phyloP scores from a whole-genome alignment of 805 yeast genomes.

The Metschnikowia reukaufii region DNA sequence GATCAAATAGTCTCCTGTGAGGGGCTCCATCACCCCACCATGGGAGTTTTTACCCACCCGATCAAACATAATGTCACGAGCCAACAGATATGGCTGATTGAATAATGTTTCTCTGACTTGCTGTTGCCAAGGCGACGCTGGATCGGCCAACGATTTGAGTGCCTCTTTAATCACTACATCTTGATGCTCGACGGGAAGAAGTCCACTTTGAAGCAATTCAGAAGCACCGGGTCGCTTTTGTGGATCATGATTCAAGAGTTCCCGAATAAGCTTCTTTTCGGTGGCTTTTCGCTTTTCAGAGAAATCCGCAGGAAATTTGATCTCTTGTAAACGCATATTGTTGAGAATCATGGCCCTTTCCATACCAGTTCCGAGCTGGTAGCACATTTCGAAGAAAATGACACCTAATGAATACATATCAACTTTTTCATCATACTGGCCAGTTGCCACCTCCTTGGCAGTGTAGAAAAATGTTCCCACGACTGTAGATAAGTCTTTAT shows the following conservation, averaged over 20 bases:
- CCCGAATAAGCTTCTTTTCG: slow-evolving; percentile 67
- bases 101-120: slow-evolving; percentile 87
- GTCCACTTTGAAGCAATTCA: slow-evolving; percentile 72
- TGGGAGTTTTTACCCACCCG: slow-evolving; percentile 32
- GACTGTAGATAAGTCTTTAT: slow-evolving; percentile 82
- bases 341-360: slow-evolving; percentile 79
- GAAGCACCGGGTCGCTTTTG: slow-evolving; percentile 75
- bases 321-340: slow-evolving; percentile 54
- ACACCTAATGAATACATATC: slow-evolving; percentile 95
- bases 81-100: slow-evolving; percentile 79
- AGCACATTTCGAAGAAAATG: slow-evolving; percentile 94
- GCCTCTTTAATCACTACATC: slow-evolving; percentile 91
- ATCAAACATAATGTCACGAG: slow-evolving; percentile 83
- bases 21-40: slow-evolving; percentile 26
- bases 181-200: slow-evolving; percentile 84
- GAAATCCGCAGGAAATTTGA: slow-evolving; percentile 74
- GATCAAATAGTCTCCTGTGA: slow-evolving; percentile 50
- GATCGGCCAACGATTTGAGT: slow-evolving; percentile 77
- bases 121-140: slow-evolving; percentile 91
- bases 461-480: slow-evolving; percentile 94
- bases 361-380: slow-evolving; percentile 85
- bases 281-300: slow-evolving; percentile 46
- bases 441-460: slow-evolving; percentile 81
- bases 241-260: slow-evolving; percentile 79
- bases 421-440: slow-evolving; percentile 87